A percentile compares a stretch with the other conserved stretches of the same genome.
These are phyloP conservation scores for Ophiocordyceps camponoti-saundersi DNA, from an alignment of 2,329 filamentous ascomycete genomes.

Conservation along the genomic window DNA sequence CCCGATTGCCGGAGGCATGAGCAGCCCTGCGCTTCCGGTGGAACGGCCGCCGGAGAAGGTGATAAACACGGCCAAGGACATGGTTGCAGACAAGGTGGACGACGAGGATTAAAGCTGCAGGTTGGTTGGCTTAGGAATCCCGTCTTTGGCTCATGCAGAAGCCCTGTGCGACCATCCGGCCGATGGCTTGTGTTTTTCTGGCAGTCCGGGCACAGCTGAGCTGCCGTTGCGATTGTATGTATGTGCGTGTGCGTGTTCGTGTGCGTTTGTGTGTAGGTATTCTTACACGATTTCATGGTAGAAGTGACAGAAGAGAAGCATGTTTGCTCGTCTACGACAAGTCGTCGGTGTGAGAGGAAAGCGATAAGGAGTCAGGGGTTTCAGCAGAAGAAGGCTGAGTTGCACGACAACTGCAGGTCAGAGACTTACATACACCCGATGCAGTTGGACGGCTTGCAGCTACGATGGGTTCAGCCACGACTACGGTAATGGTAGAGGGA, in stretches of 20 bases:
- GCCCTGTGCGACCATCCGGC: neutral
- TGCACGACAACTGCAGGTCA: neutral
- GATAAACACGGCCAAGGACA: slow-evolving; percentile 30
- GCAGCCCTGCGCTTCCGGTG: slow-evolving; percentile 25
- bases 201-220: too few species aligned
- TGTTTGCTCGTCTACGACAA: too few species aligned
- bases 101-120: slow-evolving; percentile 26
- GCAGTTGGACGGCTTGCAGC: neutral
- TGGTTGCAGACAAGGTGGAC: slow-evolving; percentile 33
- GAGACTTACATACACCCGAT: neutral
- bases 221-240: too few species aligned
- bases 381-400: neutral
- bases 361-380: too few species aligned
- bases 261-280: too few species aligned
- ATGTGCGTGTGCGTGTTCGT: too few species aligned
- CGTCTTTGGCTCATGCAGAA: neutral
- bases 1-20: slow-evolving; percentile 29
- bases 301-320: too few species aligned
- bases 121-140: neutral
- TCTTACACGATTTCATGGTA: too few species aligned
- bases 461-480: neutral
- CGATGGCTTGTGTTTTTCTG: too few species aligned
- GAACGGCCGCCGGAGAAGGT: slow-evolving; percentile 30
- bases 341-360: too few species aligned
- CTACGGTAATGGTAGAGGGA: neutral